Evolutionary conservation across 768 basidiomycete species (phyloP), one percentile per base, ranked within the genome.

Genomic region (Phaeotremella skinneri): DNA sequence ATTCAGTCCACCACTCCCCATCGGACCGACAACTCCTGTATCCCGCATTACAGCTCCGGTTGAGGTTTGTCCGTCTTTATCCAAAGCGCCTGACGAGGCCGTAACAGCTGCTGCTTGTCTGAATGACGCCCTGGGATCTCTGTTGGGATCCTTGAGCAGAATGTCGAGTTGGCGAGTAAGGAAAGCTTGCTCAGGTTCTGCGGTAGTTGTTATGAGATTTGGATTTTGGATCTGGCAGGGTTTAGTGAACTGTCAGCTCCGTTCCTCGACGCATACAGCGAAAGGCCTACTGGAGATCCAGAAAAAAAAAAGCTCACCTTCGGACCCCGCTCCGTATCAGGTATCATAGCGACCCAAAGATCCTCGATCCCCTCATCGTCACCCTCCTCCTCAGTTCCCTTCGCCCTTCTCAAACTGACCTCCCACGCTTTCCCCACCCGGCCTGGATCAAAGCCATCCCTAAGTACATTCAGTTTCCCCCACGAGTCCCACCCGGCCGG

Each of bases 401-500:
- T 56, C 9, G 49, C 50, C 29, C 63, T 49, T 17, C 41, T 48
- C 34, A 77, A 34, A 32, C 66, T 69, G 13, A 50, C 58, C 6
- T 73, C 71, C 63, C 70, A 74, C 4, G 68, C 65, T 17, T 52
- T 45, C 14, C 56, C 63, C 13, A 77, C 66, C 20, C 63, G 47
- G 17, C 54, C 86, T 1, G 89, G 85, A 53, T 96, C 91, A 67
- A 97, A 99, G 0, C 89, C 89, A 39, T 98, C 96, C 56, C 91
- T 80, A 55, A 98, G 79, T 0, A 97, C 87, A 2, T 82, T 81
- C 57, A 97, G 94, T 80, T 97, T 98, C 0, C 93, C 92, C 89
- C 91, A 96, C 65, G 89, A 90, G 72, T 98, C 96, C 96, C 96
- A 99, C 0, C 96, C 96, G 1, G 90, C 84, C 1, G 94, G 96